Base-by-base conservation (phyloP, 805 yeast species). In the Saturnispora besseyi region DNA sequence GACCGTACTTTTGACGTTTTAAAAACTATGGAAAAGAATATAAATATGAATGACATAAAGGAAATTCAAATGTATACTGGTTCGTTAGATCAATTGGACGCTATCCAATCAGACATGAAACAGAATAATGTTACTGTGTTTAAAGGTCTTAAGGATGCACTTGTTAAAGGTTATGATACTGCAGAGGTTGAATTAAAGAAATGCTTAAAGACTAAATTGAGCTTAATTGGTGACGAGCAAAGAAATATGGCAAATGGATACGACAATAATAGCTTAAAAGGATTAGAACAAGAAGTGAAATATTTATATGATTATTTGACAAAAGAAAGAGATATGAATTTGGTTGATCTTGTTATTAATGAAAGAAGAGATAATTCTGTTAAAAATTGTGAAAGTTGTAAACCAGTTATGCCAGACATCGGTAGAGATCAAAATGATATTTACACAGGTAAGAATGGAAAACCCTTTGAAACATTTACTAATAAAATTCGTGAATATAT, bases 101-200 rank as follows among this genome's bases (percentile, higher is more conserved):
- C 7, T 0, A 38, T 61, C 4, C 50, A 50, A 28, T 37, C 34
- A 5, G 56, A 56, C 4, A 49, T 62, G 46, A 48, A 52, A 13
- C 11, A 41, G 2, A 49, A 51, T 8, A 51, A 53, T 2, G 65
- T 77, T 54, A 71, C 68, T 48, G 78, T 76, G 50, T 87, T 85
- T 59, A 77, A 76, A 50, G 93, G 95, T 24, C 77, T 88, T 5
- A 68, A 79, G 41, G 76, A 78, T 31, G 81, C 80, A 59, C 69
- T 86, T 36, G 76, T 76, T 28, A 74, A 72, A 32, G 66, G 81
- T 4, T 75, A 86, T 13, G 71, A 71, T 40, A 74, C 73, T 51
- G 77, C 85, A 36, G 88, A 84, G 53, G 59, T 72, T 43, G 75
- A 75, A 41, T 59, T 87, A 40, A 74, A 74, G 51, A 61, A 65